Base-by-base conservation (phyloP, 2,329 filamentous ascomycete genomes). In the Alternaria postmessia region DNA sequence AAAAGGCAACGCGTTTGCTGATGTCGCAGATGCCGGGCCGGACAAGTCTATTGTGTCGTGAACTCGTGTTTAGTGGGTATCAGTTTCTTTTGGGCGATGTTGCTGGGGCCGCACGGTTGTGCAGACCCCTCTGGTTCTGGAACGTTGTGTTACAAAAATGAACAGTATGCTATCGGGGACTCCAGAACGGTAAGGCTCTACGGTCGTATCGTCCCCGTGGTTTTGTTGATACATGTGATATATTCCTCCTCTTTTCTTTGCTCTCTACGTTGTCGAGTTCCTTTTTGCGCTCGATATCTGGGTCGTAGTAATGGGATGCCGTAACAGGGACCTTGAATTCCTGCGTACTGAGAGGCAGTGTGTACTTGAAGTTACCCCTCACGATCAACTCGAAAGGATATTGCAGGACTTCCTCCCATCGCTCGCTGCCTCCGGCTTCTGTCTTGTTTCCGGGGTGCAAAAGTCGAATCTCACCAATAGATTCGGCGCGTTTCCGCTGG, bases 351-450 rank as follows among this genome's bases (percentile, higher is more conserved):
- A 90, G 79, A 7, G 88, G 87, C 4, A 89, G 79, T 63, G 87
- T 84, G 73, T 99, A 99, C 74, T 94, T 93, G 68, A 99, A 84
- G 14, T 95, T 91, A 22, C 95, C 95, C 69, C 95, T 90, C 42
- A 99, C 87, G 62, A 98, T 94, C 49, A 99, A 85, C 68, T 97
- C 93, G 69, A 98, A 99, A 44, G 94, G 92, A 77, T 97, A 91
- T 66, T 96, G 88, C 51, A 97, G 84, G 47, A 98, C 94, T 61
- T 89, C 87, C 75, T 96, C 93, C 95, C 95, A 99, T 12, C 94
- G 88, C 73, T 91, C 88, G 2, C 89, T 90, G 8, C 94, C 95
- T 41, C 91, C 91, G 43, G 87, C 83, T 73, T 93, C 89, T 0
- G 95, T 98, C 69, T 89, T 89, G 78, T 98, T 99, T 4, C 94